Percentiles rank a stretch among this genome's conserved stretches.
Evolutionary conservation across 192 early-diverging fungal species (phyloP).

Genomic region (Dispira simplex): DNA sequence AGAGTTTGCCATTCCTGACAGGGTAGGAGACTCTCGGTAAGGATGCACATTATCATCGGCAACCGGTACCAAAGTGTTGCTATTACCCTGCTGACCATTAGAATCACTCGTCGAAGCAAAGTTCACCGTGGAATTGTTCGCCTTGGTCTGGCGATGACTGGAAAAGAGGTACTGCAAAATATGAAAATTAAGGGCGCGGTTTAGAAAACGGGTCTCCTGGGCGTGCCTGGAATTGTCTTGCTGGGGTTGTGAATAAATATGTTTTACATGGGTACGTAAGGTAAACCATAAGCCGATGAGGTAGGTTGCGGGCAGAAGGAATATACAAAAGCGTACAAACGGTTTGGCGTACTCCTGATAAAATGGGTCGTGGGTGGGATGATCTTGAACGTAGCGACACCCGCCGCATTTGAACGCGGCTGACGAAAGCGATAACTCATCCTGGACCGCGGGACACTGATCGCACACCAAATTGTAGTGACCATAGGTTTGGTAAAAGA

Average conservation of each 20-base stretch:
- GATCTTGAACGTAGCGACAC: slow-evolving; percentile 19
- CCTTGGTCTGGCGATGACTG: not conserved
- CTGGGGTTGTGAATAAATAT: slow-evolving; percentile 42
- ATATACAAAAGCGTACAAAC: slow-evolving; percentile 77
- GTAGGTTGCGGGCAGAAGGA: slow-evolving; percentile 63
- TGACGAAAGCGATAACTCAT: too few relatives aligned
- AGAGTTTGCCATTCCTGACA: too few relatives aligned
- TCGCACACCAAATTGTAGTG: slow-evolving; percentile 13
- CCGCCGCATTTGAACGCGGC: not conserved
- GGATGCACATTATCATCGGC: too few relatives aligned
- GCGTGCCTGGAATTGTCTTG: slow-evolving; percentile 22
- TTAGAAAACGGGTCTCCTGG: slow-evolving; percentile 7
- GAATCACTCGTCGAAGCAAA: too few relatives aligned
- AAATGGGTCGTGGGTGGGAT: slow-evolving; percentile 62
- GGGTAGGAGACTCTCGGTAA: too few relatives aligned
- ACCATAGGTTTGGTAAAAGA: slow-evolving; percentile 89
- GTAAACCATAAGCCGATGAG: slow-evolving; percentile 85
- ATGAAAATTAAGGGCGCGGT: slow-evolving; percentile 10
- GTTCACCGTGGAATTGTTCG: not conserved
- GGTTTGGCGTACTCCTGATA: slow-evolving; percentile 64
- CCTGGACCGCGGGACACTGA: slow-evolving; percentile 17
- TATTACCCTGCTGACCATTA: too few relatives aligned
- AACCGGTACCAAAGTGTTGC: too few relatives aligned
- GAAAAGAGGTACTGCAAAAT: slow-evolving; percentile 11
- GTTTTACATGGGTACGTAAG: slow-evolving; percentile 77